A percentile compares a stretch with the other conserved stretches of the same genome.
Conservation (phyloP, 2,329 filamentous ascomycete genomes). For the Botrytis deweyae region DNA sequence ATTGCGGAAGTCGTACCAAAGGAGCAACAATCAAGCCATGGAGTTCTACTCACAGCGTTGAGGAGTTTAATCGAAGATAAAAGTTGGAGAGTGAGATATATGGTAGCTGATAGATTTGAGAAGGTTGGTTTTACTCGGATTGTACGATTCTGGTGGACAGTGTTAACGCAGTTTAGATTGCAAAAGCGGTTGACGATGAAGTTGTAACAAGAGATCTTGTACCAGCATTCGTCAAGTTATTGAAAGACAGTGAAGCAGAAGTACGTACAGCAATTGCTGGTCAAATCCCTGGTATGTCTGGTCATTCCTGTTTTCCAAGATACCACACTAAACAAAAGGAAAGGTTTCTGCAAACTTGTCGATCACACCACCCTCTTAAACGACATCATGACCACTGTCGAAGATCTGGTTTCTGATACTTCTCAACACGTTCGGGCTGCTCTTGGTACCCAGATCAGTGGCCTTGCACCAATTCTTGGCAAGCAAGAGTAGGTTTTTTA, state of each 20-base stretch:
- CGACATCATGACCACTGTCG: conserved; percentile 94
- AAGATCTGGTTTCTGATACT: conserved; percentile 91
- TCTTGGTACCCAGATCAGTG: conserved; percentile 94
- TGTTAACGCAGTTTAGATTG: conserved; percentile 62
- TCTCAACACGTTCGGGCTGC: conserved; percentile 97
- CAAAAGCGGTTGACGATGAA: conserved; percentile 97
- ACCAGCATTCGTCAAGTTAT: conserved; percentile 92
- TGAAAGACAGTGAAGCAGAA: conserved; percentile 97
- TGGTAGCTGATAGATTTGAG: conserved; percentile 98
- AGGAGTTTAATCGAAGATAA: conserved; percentile 97
- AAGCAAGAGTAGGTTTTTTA: conserved; percentile 81
- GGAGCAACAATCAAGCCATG: conserved; percentile 95
- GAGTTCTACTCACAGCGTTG: conserved; percentile 84
- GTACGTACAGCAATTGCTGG: conserved; percentile 95
- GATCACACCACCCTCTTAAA: conserved; percentile 85
- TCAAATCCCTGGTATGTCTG: conserved; percentile 74
- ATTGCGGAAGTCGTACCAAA: conserved; percentile 97
- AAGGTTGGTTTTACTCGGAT: conserved; percentile 60
- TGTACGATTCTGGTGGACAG: background rate
- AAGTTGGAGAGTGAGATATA: conserved; percentile 98
- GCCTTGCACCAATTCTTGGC: conserved; percentile 91
- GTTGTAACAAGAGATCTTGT: conserved; percentile 92
- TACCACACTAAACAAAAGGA: conserved; percentile 32
- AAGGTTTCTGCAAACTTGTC: conserved; percentile 88
- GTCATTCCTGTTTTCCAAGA: background rate